Evolutionary conservation across 2,329 filamentous ascomycete species (phyloP), one percentile per base, ranked within the genome.

Genomic region (Fusarium domesticum): DNA sequence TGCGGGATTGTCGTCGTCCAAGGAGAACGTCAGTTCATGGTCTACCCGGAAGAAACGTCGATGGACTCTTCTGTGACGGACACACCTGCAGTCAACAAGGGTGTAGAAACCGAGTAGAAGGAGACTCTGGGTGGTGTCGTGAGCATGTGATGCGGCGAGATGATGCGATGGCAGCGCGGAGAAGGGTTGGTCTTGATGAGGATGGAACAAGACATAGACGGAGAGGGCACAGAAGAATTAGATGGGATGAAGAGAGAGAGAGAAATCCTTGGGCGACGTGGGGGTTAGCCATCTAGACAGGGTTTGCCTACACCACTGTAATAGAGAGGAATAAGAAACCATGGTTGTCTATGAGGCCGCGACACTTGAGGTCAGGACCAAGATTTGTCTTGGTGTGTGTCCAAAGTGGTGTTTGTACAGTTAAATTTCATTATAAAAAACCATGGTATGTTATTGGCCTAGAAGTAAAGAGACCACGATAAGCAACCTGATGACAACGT

Each of bases 51-150:
- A 35, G 18, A 4, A 37, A 35, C 11, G n/a, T 20, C 7, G 47
- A 39, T 10, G 35, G 28, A 6, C 17, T 45, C 3, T 58, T 54
- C 32, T 63, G 58, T 35, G 48, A 53, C 3, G 23, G 39, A 0
- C 60, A 63, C 37, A 39, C 42, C 10, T 63, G 60, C 18, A 40
- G 37, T 6, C 37, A 46, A 11, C 18, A 42, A 6, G 50, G 48
- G n/a, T 63, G 61, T 36, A 23, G 33, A 14, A 49, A 48, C 33
- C 42, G 39, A 33, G 42, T 39, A 18, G 11, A 16, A 15, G 42
- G 37, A 16, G 51, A 42, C 12, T 49, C 50, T 14, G 41, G 32
- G 12, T 51, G 41, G 46, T 60, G 53, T 18, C 32, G 46, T 18
- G 39, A 45, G 18, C 56, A 59, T 15, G 45, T 23, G 6, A 34